Base-by-base conservation (phyloP, 108 stramenopile species). In the Craspedostauros australis region DNA sequence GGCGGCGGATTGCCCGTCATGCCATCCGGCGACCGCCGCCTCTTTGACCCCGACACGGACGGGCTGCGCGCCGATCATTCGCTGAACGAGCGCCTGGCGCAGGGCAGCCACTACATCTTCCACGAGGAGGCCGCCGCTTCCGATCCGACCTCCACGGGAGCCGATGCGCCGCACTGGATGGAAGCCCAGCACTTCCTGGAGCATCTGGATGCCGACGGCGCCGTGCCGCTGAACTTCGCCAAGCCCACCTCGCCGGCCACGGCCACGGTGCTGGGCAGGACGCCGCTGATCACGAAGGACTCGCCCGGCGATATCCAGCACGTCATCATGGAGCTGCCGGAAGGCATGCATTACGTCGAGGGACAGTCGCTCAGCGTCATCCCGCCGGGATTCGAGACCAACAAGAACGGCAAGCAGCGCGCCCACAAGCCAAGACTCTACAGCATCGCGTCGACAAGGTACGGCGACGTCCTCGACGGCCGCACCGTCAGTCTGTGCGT, bases 291-390 rank as follows among this genome's bases (percentile, higher is more conserved):
- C 43, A 37, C 44, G 2, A 70, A 74, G 14, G 80, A 82, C 57
- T 87, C 91, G 9, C 87, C 87, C 11, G 91, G 91, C 16, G 91
- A 93, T 54, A 89, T 93, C 46, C 76, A 85, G 40, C 91, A 93
- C 50, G 55, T 93, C 30, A 27, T 89, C 8, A 29, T 93, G 54
- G 42, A 58, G 22, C 64, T 89, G 1, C 87, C 85, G 6, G 68
- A 75, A 12, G 82, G 81, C 16, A 75, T 88, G 60, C 91, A 87
- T 43, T 93, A 93, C 56, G 78, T 88, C 26, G 91, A 93, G 65
- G 91, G 86, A 43, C 85, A 92, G 55, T 81, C 79, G 7, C 56
- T 93, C 1, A 71, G 72, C 43, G 91, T 93, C 46, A 80, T 89
- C 55, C 87, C 91, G 5, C 83, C 87, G 1, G 91, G 91, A 24